Conservation (phyloP, 768 basidiomycete genomes). For the Gymnopilus junonius region DNA sequence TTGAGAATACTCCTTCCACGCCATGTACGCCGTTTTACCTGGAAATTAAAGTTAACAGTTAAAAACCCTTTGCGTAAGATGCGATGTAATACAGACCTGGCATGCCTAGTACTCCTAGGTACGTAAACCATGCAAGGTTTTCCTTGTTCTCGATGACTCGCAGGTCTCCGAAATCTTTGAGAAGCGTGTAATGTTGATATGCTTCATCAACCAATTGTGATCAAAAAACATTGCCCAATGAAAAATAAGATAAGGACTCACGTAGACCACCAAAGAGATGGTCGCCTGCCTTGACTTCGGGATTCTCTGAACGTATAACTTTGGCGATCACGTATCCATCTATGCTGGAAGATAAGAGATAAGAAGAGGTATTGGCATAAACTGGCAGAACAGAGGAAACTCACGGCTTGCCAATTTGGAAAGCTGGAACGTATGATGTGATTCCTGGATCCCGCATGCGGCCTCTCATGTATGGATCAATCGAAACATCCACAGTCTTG, state of each 20-base stretch:
- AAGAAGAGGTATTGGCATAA: not conserved
- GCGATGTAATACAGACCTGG: conserved; percentile 49
- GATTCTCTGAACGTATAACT: conserved; percentile 45
- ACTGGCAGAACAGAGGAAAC: no score
- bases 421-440: conserved; percentile 34
- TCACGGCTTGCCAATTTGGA: conserved; percentile 40
- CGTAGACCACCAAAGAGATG: conserved; percentile 42
- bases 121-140: conserved; percentile 51
- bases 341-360: conserved; percentile 22
- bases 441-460: conserved; percentile 39
- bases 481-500: conserved; percentile 50
- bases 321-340: conserved; percentile 46
- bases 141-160: conserved; percentile 43
- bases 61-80: no score
- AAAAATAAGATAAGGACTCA: conserved; percentile 19
- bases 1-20: conserved; percentile 44
- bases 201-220: no score
- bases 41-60: not conserved
- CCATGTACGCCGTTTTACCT: conserved; percentile 45
- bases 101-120: conserved; percentile 60
- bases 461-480: conserved; percentile 47
- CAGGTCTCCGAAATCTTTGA: conserved; percentile 22
- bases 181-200: conserved; percentile 45
- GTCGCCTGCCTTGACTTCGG: conserved; percentile 37
- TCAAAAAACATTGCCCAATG: not conserved